Evolutionary conservation across 2,329 filamentous ascomycete genomes (phyloP), one percentile per base, ranked within the genome.

Genomic region (Microdochium paspali): DNA sequence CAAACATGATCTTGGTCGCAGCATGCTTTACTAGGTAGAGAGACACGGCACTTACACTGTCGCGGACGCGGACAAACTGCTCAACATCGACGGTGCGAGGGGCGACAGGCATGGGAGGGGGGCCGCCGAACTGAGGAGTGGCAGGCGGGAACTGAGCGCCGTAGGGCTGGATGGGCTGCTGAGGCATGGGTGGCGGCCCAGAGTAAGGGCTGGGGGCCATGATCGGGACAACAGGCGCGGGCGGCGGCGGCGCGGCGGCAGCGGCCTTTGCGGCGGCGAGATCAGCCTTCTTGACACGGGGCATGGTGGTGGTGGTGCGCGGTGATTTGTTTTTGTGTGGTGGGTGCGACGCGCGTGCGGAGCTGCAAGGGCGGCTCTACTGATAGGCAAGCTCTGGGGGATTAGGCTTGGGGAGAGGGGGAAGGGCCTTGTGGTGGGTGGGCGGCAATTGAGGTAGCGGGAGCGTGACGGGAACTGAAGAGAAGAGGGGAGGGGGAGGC

Each of bases 61-160:
- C 88, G 59, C 88, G 80, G 44, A 90, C 88, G 61, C 84, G 77
- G 51, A 87, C 77, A 64, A 91, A 91, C 65, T 87, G 84, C 49
- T 88, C 84, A 49, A 85, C 75, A 51, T 88, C 80, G 54, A 86
- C 79, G 39, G 60, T 61, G 45, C 32, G 32, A 7, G 35, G 35
- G 5, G 35, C 35, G 15, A 31, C 18, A 20, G 45, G 23, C 13
- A 42, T 31, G 32, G 45, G 54, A 39, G 54, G 49, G 28, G 55
- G 54, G 31, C 48, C 49, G 35, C 35, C 35, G 12, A 21, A 40
- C 35, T 40, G 35, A 21, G 35, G 35, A 4, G 35, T 40, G 49
- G 56, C 53, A 42, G 55, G 56, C 18, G 50, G 48, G 12, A 53
- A 42, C 26, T 49, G 50, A 18, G 35, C 49, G 28, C 30, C 47